These are phyloP conservation scores for Pezicula carpinea DNA, from an alignment of 2,329 filamentous ascomycete genomes.

Conservation along the genomic window DNA sequence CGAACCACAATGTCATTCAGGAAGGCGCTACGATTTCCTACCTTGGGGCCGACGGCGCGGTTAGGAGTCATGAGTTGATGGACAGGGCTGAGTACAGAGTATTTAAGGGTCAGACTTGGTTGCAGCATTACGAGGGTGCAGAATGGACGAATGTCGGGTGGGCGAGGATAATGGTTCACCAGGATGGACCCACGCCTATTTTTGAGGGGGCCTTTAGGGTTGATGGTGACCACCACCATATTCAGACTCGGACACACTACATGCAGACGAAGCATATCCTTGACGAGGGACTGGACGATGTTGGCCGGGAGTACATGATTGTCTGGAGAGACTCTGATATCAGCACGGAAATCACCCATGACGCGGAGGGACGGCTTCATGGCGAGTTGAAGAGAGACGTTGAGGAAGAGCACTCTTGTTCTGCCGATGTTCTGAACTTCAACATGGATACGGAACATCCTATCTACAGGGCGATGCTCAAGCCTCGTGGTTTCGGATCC, in stretches of 20 bases:
- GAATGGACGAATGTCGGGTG: conserved; percentile 81
- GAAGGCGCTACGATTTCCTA: conserved; percentile 71
- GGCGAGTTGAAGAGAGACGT: conserved; percentile 24
- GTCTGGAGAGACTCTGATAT: conserved; percentile 92
- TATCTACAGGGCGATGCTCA: conserved; percentile 44
- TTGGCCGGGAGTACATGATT: conserved; percentile 73
- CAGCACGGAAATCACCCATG: conserved; percentile 27
- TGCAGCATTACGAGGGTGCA: conserved; percentile 52
- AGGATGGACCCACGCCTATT: conserved; percentile 71
- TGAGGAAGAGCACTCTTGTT: conserved; percentile 50
- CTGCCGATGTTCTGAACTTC: conserved; percentile 72
- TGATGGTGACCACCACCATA: conserved; percentile 77
- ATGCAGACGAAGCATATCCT: conserved; percentile 62
- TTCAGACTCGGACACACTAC: conserved; percentile 74
- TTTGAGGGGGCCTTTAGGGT: conserved; percentile 90
- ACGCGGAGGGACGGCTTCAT: conserved; percentile 47
- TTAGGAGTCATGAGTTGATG: conserved; percentile 63
- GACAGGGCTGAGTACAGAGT: conserved; percentile 72
- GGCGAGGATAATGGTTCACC: conserved; percentile 74
- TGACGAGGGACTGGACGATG: conserved; percentile 57
- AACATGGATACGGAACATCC: conserved; percentile 72
- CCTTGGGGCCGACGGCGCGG: conserved; percentile 64
- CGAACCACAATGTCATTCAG: conserved; percentile 85
- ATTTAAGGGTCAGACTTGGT: conserved; percentile 75
- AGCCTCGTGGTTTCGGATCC: conserved; percentile 48